Base-by-base conservation (phyloP, 139 green algal genomes). In the Mesotaenium endlicherianum region DNA sequence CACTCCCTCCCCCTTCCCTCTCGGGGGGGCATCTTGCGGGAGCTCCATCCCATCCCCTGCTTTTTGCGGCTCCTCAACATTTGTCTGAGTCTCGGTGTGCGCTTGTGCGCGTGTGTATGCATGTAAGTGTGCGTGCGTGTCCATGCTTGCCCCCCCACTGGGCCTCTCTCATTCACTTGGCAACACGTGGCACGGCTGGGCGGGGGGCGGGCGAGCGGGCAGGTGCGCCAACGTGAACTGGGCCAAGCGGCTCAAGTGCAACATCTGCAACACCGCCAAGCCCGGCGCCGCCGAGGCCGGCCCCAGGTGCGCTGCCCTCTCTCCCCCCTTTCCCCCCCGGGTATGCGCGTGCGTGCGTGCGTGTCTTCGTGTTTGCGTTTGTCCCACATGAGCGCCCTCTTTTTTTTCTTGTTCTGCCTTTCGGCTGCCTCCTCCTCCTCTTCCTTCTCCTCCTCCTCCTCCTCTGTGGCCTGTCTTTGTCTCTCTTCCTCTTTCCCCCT, bases 171-270 rank as follows among this genome's bases (percentile, higher is more conserved):
- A n/a, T n/a, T n/a, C n/a, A n/a, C n/a, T n/a, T n/a, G n/a, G n/a
- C n/a, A n/a, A n/a, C n/a, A n/a, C n/a, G n/a, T n/a, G 26, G 53
- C 26, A 64, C 26, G 53, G 26, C 53, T 34, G 53, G 26, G 53
- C 26, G 53, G 53, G 26, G 20, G 53, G 53, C 26, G 53, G 53
- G 20, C 26, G 8, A 38, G 41, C 60, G 20, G 57, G 5, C 69
- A 87, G 55, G 67, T 90, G 86, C 42, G 58, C 44, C 72, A 90
- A 90, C 77, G 57, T 89, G 60, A 90, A 90, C 82, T 90, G 86
- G 86, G 86, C 86, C 0, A 88, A 88, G 67, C 40, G 86, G 2
- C 42, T 30, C 68, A 88, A 88, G 43, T 90, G 86, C 76, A 90
- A 90, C 86, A 88, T 86, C 47, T 90, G 86, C 82, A 85, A 85